Evolutionary conservation across 2,329 filamentous ascomycete genomes (phyloP).

Genomic region (Hypoxylon sp.): DNA sequence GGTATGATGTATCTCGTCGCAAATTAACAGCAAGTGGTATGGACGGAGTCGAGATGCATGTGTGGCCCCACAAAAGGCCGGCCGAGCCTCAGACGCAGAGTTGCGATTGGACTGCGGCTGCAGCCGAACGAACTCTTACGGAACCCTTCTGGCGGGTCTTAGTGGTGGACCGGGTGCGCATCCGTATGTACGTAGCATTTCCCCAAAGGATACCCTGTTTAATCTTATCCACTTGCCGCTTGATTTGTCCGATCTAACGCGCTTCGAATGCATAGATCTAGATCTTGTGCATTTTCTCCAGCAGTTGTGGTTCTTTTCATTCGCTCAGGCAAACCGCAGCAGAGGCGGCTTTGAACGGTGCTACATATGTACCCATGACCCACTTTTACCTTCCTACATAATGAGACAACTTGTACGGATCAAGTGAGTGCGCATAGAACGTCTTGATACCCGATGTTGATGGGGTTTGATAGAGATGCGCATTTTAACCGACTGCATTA

Average conservation of each 20-base stretch:
- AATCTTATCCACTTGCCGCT: conserved; percentile 22
- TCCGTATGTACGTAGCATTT: conserved; percentile 8
- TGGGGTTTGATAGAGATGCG: neutral
- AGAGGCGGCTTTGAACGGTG: neutral
- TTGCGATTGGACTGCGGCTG: conserved; percentile 38
- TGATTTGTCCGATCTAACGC: conserved; percentile 23
- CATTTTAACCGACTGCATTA: neutral
- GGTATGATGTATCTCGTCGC: neutral
- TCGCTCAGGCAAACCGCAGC: neutral
- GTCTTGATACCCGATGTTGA: neutral
- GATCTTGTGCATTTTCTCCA: conserved; percentile 18
- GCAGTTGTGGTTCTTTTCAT: conserved; percentile 1
- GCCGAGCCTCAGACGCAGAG: conserved; percentile 30
- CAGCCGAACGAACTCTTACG: conserved; percentile 30
- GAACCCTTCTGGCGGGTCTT: conserved; percentile 31
- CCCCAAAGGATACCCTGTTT: conserved; percentile 13
- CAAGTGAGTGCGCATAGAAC: neutral
- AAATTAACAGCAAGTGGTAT: neutral
- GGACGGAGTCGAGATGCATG: conserved; percentile 2
- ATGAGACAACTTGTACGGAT: conserved; percentile 16
- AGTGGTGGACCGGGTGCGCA: conserved; percentile 17
- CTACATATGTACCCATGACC: neutral
- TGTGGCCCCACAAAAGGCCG: conserved; percentile 21
- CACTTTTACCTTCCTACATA: conserved; percentile 22
- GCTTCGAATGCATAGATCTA: conserved; percentile 11